phyloP scores from a whole-genome alignment of 1,284 basidiomycete species.

The Tilletia caries region DNA sequence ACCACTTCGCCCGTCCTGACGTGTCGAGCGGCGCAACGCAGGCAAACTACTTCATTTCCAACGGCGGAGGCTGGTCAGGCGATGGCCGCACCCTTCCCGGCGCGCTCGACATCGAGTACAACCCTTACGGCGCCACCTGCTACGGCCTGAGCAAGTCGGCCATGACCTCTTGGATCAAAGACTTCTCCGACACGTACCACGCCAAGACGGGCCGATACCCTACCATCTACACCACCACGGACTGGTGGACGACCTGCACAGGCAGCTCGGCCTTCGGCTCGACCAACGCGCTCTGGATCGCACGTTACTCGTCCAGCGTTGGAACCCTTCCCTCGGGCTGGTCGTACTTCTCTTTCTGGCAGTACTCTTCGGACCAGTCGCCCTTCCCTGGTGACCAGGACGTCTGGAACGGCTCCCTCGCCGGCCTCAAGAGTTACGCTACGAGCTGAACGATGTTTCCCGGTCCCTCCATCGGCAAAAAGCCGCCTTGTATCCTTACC shows the following conservation, averaged over 20 bases:
- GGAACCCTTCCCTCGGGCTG: conserved; percentile 30
- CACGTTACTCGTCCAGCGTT: conserved; percentile 56
- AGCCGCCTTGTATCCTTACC: no score
- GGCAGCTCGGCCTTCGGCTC: conserved; percentile 58
- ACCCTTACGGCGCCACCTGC: conserved; percentile 53
- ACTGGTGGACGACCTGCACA: conserved; percentile 69
- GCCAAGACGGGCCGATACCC: conserved; percentile 56
- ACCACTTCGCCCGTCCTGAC: conserved; percentile 62
- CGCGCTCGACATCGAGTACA: conserved; percentile 26
- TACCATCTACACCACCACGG: conserved; percentile 66
- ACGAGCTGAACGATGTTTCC: conserved; percentile 8
- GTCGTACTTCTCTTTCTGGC: conserved; percentile 63
- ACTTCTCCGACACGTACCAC: conserved; percentile 62
- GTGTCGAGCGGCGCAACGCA: conserved; percentile 61
- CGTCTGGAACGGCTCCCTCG: conserved; percentile 59
- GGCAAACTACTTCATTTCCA: conserved; percentile 63
- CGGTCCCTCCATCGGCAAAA: no score
- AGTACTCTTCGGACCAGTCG: conserved; percentile 62
- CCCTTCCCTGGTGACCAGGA: conserved; percentile 63
- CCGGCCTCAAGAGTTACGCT: conserved; percentile 46
- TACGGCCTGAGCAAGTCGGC: conserved; percentile 61
- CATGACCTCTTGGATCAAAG: conserved; percentile 65
- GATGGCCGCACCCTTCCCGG: conserved; percentile 46
- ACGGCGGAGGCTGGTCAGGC: conserved; percentile 60
- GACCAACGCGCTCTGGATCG: conserved; percentile 64